These are phyloP conservation scores for Daedalea quercina DNA, from an alignment of 768 basidiomycete genomes.

Conservation along the genomic window DNA sequence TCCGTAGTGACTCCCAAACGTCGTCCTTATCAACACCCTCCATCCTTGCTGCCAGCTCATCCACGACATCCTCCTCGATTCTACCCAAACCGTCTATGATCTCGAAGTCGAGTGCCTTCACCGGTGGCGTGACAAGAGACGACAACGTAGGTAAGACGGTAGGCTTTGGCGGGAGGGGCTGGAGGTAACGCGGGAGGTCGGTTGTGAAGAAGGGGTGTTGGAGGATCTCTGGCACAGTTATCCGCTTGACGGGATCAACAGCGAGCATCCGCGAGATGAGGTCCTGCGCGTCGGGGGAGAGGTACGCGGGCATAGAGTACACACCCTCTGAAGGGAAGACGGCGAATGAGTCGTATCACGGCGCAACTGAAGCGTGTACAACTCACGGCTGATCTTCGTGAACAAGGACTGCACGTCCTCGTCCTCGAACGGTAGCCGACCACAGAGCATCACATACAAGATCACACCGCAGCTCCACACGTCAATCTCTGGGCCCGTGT, in stretches of 20 bases:
- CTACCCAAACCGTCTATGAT: constrained; percentile 89
- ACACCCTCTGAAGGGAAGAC: constrained; percentile 57
- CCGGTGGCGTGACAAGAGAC: constrained; percentile 57
- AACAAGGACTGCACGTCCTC: constrained; percentile 91
- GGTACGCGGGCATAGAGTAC: constrained; percentile 78
- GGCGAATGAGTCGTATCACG: background rate
- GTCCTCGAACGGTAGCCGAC: constrained; percentile 94
- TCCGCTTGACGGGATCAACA: constrained; percentile 91
- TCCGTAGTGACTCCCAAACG: constrained; percentile 78
- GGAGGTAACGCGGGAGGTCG: constrained; percentile 82
- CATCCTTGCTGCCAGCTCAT: constrained; percentile 70
- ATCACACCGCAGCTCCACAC: constrained; percentile 99
- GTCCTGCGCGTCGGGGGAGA: constrained; percentile 69
- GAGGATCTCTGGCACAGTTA: constrained; percentile 88
- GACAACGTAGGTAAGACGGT: constrained; percentile 72
- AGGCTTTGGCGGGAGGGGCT: constrained; percentile 70
- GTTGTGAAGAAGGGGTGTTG: constrained; percentile 86
- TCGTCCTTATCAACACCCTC: constrained; percentile 73
- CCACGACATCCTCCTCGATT: constrained; percentile 88
- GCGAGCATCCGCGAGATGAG: constrained; percentile 88
- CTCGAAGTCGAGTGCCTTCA: constrained; percentile 66
- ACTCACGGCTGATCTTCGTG: constrained; percentile 86
- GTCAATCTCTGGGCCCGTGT: constrained; percentile 97
- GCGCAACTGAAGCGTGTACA: background rate
- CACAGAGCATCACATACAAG: constrained; percentile 95